phyloP scores from a whole-genome alignment of 441 rosid species.

The Erysimum pusillum region DNA sequence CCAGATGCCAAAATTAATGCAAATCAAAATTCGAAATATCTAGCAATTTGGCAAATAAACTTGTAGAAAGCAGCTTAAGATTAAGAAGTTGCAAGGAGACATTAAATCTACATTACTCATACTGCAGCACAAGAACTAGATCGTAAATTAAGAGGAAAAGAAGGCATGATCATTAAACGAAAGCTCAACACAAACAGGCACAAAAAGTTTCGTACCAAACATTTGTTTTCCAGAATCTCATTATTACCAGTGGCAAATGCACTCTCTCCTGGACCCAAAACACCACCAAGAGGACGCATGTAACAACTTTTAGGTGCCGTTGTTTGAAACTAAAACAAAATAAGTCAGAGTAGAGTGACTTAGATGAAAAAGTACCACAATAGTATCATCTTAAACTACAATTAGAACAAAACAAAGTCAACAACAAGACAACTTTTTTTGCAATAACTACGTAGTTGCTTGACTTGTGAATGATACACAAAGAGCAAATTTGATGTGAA shows the following conservation, averaged over 20 bases:
- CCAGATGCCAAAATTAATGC: no score
- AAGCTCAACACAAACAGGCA: not conserved
- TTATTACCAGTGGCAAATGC: constrained; percentile 69
- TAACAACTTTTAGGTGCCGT: constrained; percentile 83
- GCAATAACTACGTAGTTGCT: not conserved
- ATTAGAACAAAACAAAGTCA: constrained; percentile 2
- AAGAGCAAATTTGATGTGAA: not conserved
- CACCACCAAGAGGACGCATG: constrained; percentile 86
- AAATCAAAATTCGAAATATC: no score
- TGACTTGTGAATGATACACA: not conserved
- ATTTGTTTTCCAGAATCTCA: not conserved
- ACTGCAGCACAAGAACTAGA: constrained; percentile 18
- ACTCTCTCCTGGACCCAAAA: constrained; percentile 77
- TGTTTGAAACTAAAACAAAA: constrained; percentile 67
- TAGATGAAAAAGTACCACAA: not conserved
- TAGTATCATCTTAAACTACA: not conserved
- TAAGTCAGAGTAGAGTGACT: constrained; percentile 15
- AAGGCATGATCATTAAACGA: not conserved
- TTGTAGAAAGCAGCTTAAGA: no score
- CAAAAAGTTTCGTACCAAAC: constrained; percentile 20
- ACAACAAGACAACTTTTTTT: not conserved
- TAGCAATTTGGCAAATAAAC: no score
- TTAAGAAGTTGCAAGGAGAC: no score
- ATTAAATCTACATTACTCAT: constrained; percentile 25
- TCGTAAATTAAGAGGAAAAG: not conserved